These are phyloP conservation scores for Linnemannia elongata DNA, from an alignment of 192 early-diverging fungal species.

Conservation along the genomic window DNA sequence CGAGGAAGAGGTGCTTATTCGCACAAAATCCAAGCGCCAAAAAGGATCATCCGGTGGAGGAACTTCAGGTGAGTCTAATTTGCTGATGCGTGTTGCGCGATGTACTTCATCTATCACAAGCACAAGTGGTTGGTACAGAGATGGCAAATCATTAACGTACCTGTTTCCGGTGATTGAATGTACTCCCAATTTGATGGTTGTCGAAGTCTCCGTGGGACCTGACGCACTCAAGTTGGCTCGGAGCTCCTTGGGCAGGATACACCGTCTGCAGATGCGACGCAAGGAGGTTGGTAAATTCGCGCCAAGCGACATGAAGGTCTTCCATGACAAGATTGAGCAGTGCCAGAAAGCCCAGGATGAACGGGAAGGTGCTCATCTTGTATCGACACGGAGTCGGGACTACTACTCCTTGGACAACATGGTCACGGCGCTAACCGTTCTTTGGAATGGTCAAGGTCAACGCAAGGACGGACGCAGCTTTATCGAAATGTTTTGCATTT, in stretches of 20 bases:
- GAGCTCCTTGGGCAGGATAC: not conserved
- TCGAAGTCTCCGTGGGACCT: not conserved
- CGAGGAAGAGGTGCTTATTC: not conserved
- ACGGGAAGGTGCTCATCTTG: not conserved
- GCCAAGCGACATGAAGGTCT: not conserved
- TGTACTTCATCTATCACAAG: too few relatives aligned
- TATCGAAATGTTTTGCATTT: conserved; percentile 1
- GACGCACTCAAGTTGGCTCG: not conserved
- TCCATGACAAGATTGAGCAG: not conserved
- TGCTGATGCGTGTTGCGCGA: too few relatives aligned
- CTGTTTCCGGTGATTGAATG: not conserved
- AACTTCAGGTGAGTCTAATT: not conserved
- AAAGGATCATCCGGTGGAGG: not conserved
- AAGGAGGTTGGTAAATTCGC: not conserved
- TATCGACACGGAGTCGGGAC: not conserved
- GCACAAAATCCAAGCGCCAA: not conserved
- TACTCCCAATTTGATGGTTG: not conserved
- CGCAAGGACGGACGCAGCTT: not conserved
- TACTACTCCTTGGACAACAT: not conserved
- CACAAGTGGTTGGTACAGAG: not conserved
- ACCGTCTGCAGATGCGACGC: not conserved
- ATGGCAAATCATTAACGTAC: not conserved
- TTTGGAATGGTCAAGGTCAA: not conserved
- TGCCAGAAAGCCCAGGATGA: not conserved
- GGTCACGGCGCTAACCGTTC: not conserved